Conservation (phyloP, 176 grass and related monocot genomes). For the Oryza glaberrima region DNA sequence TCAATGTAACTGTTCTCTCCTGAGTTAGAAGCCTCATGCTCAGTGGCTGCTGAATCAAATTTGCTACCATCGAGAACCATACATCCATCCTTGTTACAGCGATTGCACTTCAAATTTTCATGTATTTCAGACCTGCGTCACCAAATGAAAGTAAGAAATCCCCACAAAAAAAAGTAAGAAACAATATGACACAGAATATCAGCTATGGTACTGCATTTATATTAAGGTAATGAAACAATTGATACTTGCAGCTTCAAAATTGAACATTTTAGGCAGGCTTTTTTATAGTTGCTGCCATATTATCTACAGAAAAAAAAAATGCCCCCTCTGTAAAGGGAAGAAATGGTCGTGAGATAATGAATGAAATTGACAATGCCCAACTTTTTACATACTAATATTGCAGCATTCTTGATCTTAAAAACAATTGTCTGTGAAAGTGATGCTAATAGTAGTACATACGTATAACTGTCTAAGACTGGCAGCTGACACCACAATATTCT, state of each 20-base stretch:
- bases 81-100: constrained; percentile 54
- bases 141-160: constrained; percentile 30
- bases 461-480: not conserved
- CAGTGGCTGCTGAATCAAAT: constrained; percentile 35
- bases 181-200: constrained; percentile 24
- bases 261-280: constrained; percentile 2
- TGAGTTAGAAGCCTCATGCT: constrained; percentile 34
- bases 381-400: constrained; percentile 6
- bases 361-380: not conserved
- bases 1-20: constrained; percentile 44
- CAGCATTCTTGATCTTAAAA: constrained; percentile 13
- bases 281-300: not conserved
- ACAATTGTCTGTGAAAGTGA: constrained; percentile 10
- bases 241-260: not conserved
- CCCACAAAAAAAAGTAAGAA: not conserved
- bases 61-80: constrained; percentile 26
- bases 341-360: constrained; percentile 8
- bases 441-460: not conserved
- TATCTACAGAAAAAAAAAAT: not conserved
- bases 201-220: constrained; percentile 13
- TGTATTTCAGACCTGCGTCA: constrained; percentile 84
- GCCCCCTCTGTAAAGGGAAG: not conserved
- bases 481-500: constrained; percentile 11
- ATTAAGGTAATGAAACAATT: constrained; percentile 20
- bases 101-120: constrained; percentile 91